These are phyloP conservation scores for Arabis alpina DNA, from an alignment of 345 rosid species.

Conservation along the genomic window DNA sequence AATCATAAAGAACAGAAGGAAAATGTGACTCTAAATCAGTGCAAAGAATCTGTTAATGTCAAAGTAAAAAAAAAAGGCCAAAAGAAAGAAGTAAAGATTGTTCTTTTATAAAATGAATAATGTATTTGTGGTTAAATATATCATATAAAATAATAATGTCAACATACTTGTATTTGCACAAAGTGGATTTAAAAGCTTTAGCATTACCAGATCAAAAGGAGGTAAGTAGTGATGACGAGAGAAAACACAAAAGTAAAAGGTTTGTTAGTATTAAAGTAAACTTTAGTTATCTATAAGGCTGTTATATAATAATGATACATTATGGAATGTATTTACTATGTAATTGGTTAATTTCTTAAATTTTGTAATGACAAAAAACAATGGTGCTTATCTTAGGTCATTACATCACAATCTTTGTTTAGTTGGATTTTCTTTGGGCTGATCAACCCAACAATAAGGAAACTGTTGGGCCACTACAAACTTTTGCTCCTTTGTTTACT, in stretches of 20 bases:
- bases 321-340: not conserved
- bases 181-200: constrained; percentile 37
- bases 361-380: too few species aligned
- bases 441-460: not conserved
- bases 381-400: not conserved
- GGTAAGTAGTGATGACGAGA: constrained; percentile 4
- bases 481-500: not conserved
- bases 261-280: constrained; percentile 9
- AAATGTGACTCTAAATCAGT: constrained; percentile 21
- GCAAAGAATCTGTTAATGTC: not conserved
- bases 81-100: constrained; percentile 29
- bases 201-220: constrained; percentile 35
- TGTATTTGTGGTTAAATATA: not conserved
- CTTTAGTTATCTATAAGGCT: constrained; percentile 1
- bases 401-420: not conserved
- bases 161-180: constrained; percentile 27
- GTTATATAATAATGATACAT: not conserved
- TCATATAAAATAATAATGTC: constrained; percentile 26
- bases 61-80: not conserved
- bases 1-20: constrained; percentile 24
- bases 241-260: not conserved
- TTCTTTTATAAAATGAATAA: constrained; percentile 13
- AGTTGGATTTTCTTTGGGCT: not conserved
- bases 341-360: too few species aligned
- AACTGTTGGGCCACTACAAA: constrained; percentile 9